A percentile compares a stretch with the other conserved stretches of the same genome.
Evolutionary conservation across 2,329 filamentous ascomycete species (phyloP).

Genomic region (Reticulascus tulasneorum): DNA sequence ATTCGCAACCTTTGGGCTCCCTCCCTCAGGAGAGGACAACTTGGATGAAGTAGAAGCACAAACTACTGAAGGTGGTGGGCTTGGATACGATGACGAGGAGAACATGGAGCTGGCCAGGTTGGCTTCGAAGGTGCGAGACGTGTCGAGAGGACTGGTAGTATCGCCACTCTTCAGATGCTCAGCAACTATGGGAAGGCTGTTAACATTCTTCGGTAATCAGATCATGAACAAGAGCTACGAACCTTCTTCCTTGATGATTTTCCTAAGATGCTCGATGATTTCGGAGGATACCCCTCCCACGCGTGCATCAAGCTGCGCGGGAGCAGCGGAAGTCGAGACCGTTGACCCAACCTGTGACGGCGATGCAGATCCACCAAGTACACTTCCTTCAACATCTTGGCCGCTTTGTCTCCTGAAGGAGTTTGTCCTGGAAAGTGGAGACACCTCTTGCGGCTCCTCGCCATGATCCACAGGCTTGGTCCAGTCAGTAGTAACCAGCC

Average conservation of each 20-base stretch:
- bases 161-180: slow-evolving; percentile 8
- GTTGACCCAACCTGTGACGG: no score
- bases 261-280: slow-evolving; percentile 16
- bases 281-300: slow-evolving; percentile 12
- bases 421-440: not conserved
- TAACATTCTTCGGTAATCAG: not conserved
- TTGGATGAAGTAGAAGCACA: not conserved
- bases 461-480: not conserved
- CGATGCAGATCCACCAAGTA: no score
- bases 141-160: not conserved
- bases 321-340: no score
- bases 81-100: slow-evolving; percentile 3
- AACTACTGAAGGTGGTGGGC: slow-evolving; percentile 2
- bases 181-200: slow-evolving; percentile 4
- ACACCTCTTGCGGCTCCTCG: slow-evolving; percentile 1
- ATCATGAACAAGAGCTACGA: not conserved
- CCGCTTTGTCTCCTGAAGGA: no score
- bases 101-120: slow-evolving; percentile 2
- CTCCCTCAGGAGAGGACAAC: slow-evolving; percentile 2
- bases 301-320: not conserved
- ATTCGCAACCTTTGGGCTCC: slow-evolving; percentile 1
- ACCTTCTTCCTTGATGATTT: slow-evolving; percentile 19
- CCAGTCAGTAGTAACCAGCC: slow-evolving; percentile 5
- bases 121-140: not conserved
- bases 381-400: no score